Evolutionary conservation across 768 basidiomycete species (phyloP).

Genomic region (Psilocybe azurescens): DNA sequence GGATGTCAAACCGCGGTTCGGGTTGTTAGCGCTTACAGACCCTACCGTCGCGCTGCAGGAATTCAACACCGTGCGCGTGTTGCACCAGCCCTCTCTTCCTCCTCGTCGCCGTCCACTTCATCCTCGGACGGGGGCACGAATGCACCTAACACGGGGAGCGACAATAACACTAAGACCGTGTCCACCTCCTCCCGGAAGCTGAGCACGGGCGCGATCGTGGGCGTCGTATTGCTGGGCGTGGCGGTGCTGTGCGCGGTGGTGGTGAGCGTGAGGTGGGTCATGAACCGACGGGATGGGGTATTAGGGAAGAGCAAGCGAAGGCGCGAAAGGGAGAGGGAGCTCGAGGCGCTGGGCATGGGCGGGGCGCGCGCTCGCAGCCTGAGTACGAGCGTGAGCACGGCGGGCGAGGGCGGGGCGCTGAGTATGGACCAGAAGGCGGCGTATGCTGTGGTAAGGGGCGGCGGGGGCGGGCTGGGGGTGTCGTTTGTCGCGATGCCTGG

Average conservation of each 20-base stretch:
- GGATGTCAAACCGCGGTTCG: constrained; percentile 50
- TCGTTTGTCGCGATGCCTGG: constrained; percentile 22
- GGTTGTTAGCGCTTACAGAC: constrained; percentile 69
- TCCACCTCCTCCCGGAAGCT: constrained; percentile 33
- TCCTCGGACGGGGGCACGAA: constrained; percentile 2
- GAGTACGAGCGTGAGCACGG: background rate
- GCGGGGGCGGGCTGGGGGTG: constrained; percentile 24
- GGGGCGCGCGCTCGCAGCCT: background rate
- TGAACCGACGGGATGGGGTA: constrained; percentile 17
- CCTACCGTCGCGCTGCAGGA: constrained; percentile 64
- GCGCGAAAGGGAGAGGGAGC: constrained; percentile 18
- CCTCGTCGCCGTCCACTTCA: constrained; percentile 11
- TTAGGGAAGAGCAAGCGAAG: constrained; percentile 41
- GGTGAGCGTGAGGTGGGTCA: constrained; percentile 56
- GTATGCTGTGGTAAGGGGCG: constrained; percentile 40
- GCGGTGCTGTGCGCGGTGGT: constrained; percentile 58
- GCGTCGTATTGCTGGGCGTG: constrained; percentile 64
- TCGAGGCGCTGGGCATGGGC: background rate
- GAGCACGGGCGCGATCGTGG: constrained; percentile 65
- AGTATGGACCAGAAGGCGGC: constrained; percentile 27
- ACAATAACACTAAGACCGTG: constrained; percentile 20
- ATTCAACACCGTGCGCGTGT: constrained; percentile 72
- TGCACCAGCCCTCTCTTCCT: constrained; percentile 58
- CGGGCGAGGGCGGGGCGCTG: background rate
- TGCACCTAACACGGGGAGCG: constrained; percentile 9